Base-by-base conservation (phyloP, 345 rosid species). In the Lumnitzera littorea region DNA sequence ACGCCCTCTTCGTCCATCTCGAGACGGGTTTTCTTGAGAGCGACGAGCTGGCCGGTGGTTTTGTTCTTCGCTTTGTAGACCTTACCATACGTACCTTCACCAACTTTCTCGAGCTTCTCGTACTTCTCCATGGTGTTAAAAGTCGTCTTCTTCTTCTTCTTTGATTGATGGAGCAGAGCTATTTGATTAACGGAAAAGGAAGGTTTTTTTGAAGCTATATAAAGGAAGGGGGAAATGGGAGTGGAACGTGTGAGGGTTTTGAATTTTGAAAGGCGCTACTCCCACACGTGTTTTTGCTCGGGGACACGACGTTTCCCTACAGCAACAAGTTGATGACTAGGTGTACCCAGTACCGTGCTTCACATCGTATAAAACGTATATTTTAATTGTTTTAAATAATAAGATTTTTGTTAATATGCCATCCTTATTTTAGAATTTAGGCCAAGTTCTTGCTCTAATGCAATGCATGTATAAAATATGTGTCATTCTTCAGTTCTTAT, bases 1-100 rank as follows among this genome's bases (percentile, higher is more conserved):
- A 91, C 75, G 57, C 98, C 98, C 71, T 91, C 98, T 61, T 91
- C 98, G 80, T 89, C 98, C 86, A 89, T 91, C 72, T 91, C 96
- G 16, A 91, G 89, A 7, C 98, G 68, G 0, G 98, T 87, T 68
- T 91, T 89, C 73, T 91, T 91, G 13, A 91, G 88, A 11, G 98
- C 96, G 9, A 91, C 98, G 24, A 91, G 48, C 16, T 85, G 84
- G 0, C 98, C 98, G 5, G 77, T 91, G 13, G 69, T 41, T 69
- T 77, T 89, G 78, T 91, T 96, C 65, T 79, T 81, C 16, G 98
- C 98, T 64, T 91, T 91, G 89, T 89, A 91, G 0, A 89, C 98
- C 64, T 91, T 91, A 0, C 98, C 98, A 69, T 91, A 89, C 0
- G 98, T 91, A 7, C 98, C 98, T 70, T 91, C 98, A 2, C 98